Conservation (phyloP, 371 early-diverging fungal species). For the Saksenaea vasiformis region DNA sequence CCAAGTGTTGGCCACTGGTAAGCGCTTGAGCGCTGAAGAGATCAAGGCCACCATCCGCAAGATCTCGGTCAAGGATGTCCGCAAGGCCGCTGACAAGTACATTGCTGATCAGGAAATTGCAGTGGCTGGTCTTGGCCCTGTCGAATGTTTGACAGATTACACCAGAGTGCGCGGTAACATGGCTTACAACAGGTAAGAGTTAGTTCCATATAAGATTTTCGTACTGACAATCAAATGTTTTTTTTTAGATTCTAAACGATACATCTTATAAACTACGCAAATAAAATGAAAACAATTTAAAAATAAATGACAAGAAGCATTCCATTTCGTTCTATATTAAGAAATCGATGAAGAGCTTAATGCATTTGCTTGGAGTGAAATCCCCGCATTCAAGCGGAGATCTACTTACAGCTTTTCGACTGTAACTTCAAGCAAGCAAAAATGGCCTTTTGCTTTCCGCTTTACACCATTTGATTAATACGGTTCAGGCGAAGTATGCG, state of each 20-base stretch:
- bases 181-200: constrained; percentile 60
- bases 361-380: no score
- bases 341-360: no score
- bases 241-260: neutral
- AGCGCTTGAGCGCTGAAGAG: constrained; percentile 81
- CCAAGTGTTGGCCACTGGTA: constrained; percentile 87
- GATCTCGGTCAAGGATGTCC: constrained; percentile 81
- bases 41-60: constrained; percentile 80
- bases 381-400: no score
- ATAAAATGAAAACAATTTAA: neutral
- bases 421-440: no score
- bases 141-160: constrained; percentile 87
- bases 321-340: constrained; percentile 3
- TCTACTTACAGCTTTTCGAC: no score
- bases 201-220: neutral
- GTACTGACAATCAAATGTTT: neutral
- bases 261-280: neutral
- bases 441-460: no score
- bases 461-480: no score
- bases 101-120: constrained; percentile 74
- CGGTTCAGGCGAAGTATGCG: no score
- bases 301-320: neutral
- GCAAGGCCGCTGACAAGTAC: constrained; percentile 80
- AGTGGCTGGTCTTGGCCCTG: constrained; percentile 31
- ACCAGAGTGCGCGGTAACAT: constrained; percentile 77